Conservation (phyloP, 176 grass and related monocot species). For the maize (Zea mays) region DNA sequence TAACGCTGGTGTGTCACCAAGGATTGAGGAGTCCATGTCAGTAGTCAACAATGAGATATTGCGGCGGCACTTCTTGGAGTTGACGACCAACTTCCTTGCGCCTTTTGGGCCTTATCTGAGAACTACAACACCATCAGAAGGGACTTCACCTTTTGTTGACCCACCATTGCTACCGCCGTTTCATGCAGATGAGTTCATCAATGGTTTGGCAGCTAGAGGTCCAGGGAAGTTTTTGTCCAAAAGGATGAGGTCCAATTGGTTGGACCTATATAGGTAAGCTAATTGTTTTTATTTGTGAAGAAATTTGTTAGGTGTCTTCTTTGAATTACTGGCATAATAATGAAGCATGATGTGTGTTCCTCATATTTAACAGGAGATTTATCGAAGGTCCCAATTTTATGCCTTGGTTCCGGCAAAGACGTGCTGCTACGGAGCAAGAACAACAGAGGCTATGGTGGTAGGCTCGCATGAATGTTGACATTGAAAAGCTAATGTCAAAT, state of each 20-base stretch:
- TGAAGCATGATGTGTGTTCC: conserved; percentile 14
- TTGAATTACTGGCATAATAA: conserved; percentile 28
- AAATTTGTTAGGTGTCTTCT: conserved; percentile 3
- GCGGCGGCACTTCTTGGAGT: conserved; percentile 89
- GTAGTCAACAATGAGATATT: conserved; percentile 98
- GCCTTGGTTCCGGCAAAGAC: conserved; percentile 92
- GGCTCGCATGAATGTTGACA: conserved; percentile 71
- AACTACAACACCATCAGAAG: conserved; percentile 68
- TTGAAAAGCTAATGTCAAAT: conserved; percentile 74
- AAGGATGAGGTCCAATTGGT: conserved; percentile 98
- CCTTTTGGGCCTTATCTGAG: conserved; percentile 93
- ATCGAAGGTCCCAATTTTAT: conserved; percentile 88
- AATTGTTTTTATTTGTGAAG: conserved; percentile 30
- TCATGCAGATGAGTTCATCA: conserved; percentile 78
- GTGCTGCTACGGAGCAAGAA: conserved; percentile 77
- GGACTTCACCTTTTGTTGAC: conserved; percentile 79
- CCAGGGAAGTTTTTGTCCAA: conserved; percentile 96
- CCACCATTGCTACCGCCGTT: conserved; percentile 69
- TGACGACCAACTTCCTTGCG: conserved; percentile 94
- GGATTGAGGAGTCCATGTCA: conserved; percentile 93
- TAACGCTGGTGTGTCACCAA: conserved; percentile 63
- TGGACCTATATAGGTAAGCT: conserved; percentile 79
- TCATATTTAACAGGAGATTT: conserved; percentile 62
- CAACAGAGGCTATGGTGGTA: conserved; percentile 83
- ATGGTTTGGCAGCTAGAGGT: conserved; percentile 78